These are phyloP conservation scores for Tricholoma bakamatsutake DNA, from an alignment of 768 basidiomycete species.

Conservation along the genomic window DNA sequence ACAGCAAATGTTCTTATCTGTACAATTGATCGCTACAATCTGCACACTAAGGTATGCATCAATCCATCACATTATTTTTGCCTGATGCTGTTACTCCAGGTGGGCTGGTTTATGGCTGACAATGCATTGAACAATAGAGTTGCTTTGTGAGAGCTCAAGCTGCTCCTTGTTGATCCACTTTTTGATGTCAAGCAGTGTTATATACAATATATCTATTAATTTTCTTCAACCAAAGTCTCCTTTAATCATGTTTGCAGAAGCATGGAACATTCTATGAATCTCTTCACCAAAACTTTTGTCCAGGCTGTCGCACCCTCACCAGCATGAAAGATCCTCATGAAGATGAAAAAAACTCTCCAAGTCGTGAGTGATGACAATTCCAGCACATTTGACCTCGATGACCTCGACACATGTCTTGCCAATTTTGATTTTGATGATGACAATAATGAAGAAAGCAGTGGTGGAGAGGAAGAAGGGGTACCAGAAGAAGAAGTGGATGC, in stretches of 20 bases:
- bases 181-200: too few species aligned
- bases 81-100: too few species aligned
- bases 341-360: too few species aligned
- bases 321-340: not conserved
- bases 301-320: too few species aligned
- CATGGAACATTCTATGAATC: not conserved
- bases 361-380: not conserved
- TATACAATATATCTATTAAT: not conserved
- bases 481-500: not conserved
- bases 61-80: too few species aligned
- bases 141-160: too few species aligned
- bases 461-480: not conserved
- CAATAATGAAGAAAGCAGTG: not conserved
- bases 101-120: too few species aligned
- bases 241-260: not conserved
- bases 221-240: not conserved
- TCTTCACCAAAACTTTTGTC: too few species aligned
- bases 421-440: not conserved
- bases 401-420: not conserved
- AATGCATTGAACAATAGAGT: too few species aligned
- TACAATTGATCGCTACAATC: slow-evolving; percentile 3
- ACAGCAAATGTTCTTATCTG: slow-evolving; percentile 4
- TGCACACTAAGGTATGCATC: slow-evolving; percentile 10
- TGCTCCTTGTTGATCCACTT: too few species aligned
- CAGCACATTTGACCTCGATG: not conserved